Percentiles rank a stretch among this genome's conserved stretches.
Evolutionary conservation across 352 stramenopile species (phyloP).

Genomic region (Phytophthora fragariaefolia): DNA sequence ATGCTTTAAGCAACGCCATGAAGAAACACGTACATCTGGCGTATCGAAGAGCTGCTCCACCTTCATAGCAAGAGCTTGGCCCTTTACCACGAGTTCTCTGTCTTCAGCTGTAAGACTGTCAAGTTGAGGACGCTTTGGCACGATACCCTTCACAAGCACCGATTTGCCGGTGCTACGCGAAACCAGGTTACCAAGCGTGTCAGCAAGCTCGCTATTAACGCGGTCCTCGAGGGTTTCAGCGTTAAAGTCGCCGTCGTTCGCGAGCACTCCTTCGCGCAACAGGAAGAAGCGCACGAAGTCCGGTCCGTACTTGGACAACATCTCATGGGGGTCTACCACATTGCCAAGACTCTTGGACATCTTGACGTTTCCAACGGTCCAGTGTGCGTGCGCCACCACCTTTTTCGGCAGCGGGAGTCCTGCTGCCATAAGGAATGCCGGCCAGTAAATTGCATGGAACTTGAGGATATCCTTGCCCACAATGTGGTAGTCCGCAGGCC

Average conservation of each 20-base stretch:
- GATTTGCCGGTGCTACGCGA: constrained; percentile 76
- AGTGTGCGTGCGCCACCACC: constrained; percentile 98
- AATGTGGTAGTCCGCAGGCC: constrained; percentile 89
- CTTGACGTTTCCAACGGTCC: constrained; percentile 98
- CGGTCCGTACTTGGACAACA: constrained; percentile 92
- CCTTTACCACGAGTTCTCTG: constrained; percentile 57
- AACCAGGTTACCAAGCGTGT: constrained; percentile 92
- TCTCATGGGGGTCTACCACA: constrained; percentile 94
- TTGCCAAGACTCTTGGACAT: constrained; percentile 99
- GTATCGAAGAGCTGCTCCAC: constrained; percentile 68
- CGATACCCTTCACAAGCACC: constrained; percentile 55
- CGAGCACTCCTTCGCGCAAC: constrained; percentile 93
- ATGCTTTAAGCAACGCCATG: background rate
- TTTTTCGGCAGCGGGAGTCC: constrained; percentile 92
- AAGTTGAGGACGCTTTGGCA: constrained; percentile 48
- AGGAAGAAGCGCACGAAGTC: constrained; percentile 96
- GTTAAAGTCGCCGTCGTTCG: constrained; percentile 94
- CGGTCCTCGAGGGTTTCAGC: constrained; percentile 90
- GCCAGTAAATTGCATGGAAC: constrained; percentile 99
- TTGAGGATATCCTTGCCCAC: constrained; percentile 99
- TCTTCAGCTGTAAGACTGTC: constrained; percentile 54
- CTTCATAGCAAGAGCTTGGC: constrained; percentile 49
- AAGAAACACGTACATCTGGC: constrained; percentile 62
- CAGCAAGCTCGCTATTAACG: constrained; percentile 96
- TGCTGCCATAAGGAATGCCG: constrained; percentile 95